Evolutionary conservation across 305 asterid species (phyloP), one percentile per base, ranked within the genome.

Genomic region (Plantago lanceolata): DNA sequence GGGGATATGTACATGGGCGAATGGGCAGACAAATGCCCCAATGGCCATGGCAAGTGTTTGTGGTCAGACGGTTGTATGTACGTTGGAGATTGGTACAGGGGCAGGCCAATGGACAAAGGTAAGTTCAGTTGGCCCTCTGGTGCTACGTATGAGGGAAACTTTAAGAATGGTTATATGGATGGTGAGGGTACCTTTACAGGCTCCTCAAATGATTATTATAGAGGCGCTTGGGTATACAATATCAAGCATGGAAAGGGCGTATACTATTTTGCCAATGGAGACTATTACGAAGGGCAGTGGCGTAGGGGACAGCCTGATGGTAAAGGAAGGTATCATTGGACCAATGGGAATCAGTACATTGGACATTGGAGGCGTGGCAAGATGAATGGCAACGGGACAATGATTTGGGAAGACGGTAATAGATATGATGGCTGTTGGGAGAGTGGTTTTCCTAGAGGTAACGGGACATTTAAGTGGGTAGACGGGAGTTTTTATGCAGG

Each of bases 51-150:
- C 17, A 92, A 89, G 75, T 84, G 73, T 66, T 49, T 89, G 21
- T 92, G 95, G 97, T 66, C 80, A 19, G 98, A 89, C 66, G 98
- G 98, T 2, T 89, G 95, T 70, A 87, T 89, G 96, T 89, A 92
- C 55, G 85, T 78, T 1, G 98, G 98, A 15, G 85, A 85, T 16
- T 92, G 98, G 98, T 19, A 16, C 35, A 70, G 45, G 59, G 98
- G 98, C 50, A 82, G 68, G 72, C 73, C 76, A 13, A 78, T 56
- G 61, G 97, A 95, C 7, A 82, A 74, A 53, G 98, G 98, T 15
- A 85, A 81, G 73, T 92, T 92, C 52, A 85, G 95, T 21, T 92
- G 98, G 98, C 97, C 98, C 17, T 81, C 85, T 3, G 97, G 98
- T 15, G 96, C 97, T 17, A 87, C 95, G 0, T 92, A 92, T 59